phyloP scores from a whole-genome alignment of 2,329 filamentous ascomycete genomes.

The Aspergillus viridinutans region DNA sequence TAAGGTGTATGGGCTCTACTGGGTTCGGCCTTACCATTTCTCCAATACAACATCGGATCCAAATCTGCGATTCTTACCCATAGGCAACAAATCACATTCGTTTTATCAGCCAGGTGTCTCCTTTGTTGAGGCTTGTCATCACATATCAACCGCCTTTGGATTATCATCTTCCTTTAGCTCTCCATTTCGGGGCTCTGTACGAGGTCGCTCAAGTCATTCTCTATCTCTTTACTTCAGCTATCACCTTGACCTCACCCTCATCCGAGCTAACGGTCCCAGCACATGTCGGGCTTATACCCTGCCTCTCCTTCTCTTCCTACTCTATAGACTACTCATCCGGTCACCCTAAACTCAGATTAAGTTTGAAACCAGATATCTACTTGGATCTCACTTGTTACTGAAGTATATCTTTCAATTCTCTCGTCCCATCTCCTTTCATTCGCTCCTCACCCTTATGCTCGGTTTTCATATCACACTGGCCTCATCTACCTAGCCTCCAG shows the following conservation, averaged over 20 bases:
- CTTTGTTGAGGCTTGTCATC: neutral
- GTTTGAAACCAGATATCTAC: neutral
- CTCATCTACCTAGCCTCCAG: no score
- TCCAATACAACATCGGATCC: neutral
- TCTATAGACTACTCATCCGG: neutral
- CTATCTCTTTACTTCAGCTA: no score
- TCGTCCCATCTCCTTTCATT: neutral
- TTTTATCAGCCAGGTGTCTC: neutral
- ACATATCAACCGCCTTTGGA: no score
- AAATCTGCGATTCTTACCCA: neutral
- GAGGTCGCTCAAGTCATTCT: neutral
- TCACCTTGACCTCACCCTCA: neutral
- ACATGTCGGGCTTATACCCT: neutral
- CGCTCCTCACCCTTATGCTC: no score
- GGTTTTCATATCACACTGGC: no score
- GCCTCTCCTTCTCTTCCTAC: neutral
- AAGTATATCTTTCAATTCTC: neutral
- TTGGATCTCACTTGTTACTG: neutral
- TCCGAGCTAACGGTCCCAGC: neutral
- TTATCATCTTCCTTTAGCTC: no score
- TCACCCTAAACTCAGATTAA: neutral
- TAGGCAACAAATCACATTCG: neutral
- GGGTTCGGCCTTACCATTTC: neutral
- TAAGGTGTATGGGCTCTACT: neutral
- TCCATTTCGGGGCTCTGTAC: no score